Conservation (phyloP, 352 stramenopile species). For the Phytophthora kernoviae region DNA sequence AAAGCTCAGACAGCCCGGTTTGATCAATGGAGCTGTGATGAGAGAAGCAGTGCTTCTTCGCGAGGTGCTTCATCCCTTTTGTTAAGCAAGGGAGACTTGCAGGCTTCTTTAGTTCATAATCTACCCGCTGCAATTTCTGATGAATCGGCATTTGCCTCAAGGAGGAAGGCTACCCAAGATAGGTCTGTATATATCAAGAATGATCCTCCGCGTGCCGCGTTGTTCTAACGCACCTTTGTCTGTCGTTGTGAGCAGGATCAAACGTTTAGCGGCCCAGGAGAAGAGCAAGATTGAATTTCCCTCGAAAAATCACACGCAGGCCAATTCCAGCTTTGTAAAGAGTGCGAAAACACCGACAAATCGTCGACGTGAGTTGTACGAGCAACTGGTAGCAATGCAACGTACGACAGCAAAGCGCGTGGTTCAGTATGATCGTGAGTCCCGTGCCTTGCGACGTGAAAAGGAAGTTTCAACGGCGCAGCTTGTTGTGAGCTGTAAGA, state of each 20-base stretch:
- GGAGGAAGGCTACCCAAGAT: conserved; percentile 32
- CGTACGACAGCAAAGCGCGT: conserved; percentile 27
- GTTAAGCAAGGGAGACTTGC: conserved; percentile 7
- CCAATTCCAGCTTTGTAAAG: background rate
- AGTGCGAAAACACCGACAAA: conserved; percentile 8
- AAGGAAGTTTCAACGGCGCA: conserved; percentile 28
- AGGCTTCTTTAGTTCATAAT: background rate
- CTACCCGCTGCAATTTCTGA: conserved; percentile 9
- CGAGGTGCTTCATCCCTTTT: conserved; percentile 9
- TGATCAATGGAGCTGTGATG: conserved; percentile 14
- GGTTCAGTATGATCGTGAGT: conserved; percentile 13
- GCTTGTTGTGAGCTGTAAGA: conserved; percentile 44
- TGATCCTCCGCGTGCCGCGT: background rate
- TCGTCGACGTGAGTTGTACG: conserved; percentile 49
- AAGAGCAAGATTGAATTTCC: conserved; percentile 17
- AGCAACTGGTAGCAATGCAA: conserved; percentile 43
- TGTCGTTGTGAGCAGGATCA: conserved; percentile 24
- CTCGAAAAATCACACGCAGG: conserved; percentile 10
- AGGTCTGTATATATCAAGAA: conserved; percentile 22
- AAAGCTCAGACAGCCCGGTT: conserved; percentile 1
- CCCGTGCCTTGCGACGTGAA: conserved; percentile 12
- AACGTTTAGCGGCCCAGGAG: conserved; percentile 21
- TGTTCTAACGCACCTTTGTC: background rate
- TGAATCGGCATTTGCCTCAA: conserved; percentile 27
- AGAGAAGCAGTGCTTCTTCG: background rate